Conservation (phyloP, 148 eudicot genomes). For the Rhododendron kiyosumense region DNA sequence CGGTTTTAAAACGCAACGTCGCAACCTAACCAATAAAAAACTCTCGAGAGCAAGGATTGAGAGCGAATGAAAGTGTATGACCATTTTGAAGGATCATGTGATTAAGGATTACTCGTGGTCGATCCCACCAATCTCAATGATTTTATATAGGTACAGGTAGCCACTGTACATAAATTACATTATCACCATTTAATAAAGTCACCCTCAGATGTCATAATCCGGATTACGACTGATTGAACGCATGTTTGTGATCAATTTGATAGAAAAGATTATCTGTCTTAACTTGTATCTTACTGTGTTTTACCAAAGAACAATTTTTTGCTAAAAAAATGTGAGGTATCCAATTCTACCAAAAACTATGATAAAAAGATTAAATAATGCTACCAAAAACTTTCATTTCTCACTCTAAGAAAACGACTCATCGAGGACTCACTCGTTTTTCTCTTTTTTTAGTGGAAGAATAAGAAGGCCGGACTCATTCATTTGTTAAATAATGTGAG, state of each 20-base stretch:
- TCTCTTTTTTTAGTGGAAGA: background rate
- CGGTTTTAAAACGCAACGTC: too few species aligned
- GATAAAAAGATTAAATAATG: too few species aligned
- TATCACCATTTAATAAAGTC: background rate
- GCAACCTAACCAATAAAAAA: too few species aligned
- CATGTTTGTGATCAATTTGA: background rate
- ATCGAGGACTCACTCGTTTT: background rate
- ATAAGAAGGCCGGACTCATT: background rate
- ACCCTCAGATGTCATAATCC: background rate
- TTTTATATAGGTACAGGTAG: background rate
- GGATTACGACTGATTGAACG: background rate
- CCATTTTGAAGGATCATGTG: too few species aligned
- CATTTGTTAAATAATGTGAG: too few species aligned
- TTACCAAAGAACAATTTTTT: background rate
- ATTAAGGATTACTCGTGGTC: too few species aligned
- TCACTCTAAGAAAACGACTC: background rate
- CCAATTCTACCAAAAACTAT: background rate
- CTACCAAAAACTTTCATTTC: background rate
- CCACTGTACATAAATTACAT: background rate
- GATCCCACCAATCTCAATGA: background rate
- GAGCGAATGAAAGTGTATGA: too few species aligned
- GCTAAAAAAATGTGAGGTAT: background rate
- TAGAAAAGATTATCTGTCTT: background rate
- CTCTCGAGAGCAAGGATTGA: background rate
- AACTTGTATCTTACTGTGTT: background rate